phyloP scores from a whole-genome alignment of 2,329 filamentous ascomycete genomes.

The Phaeoacremonium minimum region DNA sequence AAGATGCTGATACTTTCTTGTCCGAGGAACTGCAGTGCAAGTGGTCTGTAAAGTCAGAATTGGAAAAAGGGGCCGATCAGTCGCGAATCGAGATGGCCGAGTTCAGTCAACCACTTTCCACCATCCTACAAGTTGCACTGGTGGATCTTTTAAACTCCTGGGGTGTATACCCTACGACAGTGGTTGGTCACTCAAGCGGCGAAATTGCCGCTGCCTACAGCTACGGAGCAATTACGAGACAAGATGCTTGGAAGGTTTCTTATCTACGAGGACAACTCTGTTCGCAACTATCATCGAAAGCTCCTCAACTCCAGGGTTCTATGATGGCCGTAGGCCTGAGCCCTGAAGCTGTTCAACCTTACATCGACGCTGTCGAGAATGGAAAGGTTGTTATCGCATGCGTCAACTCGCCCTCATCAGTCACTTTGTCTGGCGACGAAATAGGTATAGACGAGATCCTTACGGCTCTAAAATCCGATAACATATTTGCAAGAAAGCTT shows the following conservation, averaged over 20 bases:
- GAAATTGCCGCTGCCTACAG: slow-evolving; percentile 5
- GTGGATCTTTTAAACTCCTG: neutral
- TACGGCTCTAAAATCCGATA: slow-evolving; percentile 6
- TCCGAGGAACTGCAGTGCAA: neutral
- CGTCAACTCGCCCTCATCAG: slow-evolving; percentile 15
- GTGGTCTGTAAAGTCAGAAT: neutral
- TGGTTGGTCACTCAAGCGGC: slow-evolving; percentile 2
- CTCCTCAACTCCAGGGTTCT: neutral
- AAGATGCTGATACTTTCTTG: neutral
- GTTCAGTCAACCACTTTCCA: slow-evolving; percentile 12
- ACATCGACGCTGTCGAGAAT: neutral
- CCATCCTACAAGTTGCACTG: neutral
- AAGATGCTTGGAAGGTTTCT: slow-evolving; percentile 1
- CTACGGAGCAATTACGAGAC: neutral
- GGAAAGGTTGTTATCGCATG: slow-evolving; percentile 9
- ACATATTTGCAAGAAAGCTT: slow-evolving; percentile 13
- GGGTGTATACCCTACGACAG: neutral
- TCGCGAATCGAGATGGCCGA: slow-evolving; percentile 9
- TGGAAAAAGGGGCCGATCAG: neutral
- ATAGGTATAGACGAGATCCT: slow-evolving; percentile 9
- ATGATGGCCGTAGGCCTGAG: slow-evolving; percentile 3
- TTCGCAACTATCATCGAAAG: neutral
- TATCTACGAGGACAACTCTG: slow-evolving; percentile 2
- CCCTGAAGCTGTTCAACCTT: neutral
- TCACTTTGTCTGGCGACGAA: slow-evolving; percentile 17